A percentile compares a stretch with the other conserved stretches of the same genome.
These are phyloP conservation scores for Pythium biforme DNA, from an alignment of 352 stramenopile species.

Conservation along the genomic window DNA sequence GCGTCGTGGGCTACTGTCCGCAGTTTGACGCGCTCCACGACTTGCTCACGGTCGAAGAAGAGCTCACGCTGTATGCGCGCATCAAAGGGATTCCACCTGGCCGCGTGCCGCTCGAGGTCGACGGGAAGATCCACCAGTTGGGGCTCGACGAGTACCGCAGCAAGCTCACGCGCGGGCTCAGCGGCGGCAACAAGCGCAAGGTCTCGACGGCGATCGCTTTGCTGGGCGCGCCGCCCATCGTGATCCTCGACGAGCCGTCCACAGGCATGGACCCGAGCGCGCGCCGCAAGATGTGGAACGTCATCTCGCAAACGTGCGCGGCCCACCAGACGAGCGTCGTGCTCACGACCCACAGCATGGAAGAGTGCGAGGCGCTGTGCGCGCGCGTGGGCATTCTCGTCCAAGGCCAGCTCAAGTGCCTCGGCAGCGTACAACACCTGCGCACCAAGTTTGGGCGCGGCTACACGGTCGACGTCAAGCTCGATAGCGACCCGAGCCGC, in stretches of 20 bases:
- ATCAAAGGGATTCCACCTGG: constrained; percentile 75
- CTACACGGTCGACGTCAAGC: constrained; percentile 77
- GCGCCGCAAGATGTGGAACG: constrained; percentile 90
- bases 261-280: constrained; percentile 93
- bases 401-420: constrained; percentile 32
- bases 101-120: constrained; percentile 39
- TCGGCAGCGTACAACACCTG: constrained; percentile 82
- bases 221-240: constrained; percentile 90
- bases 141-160: constrained; percentile 47
- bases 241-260: constrained; percentile 96
- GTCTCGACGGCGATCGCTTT: constrained; percentile 94
- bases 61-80: constrained; percentile 88
- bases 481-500: constrained; percentile 37
- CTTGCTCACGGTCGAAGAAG: constrained; percentile 90
- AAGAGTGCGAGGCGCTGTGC: constrained; percentile 41
- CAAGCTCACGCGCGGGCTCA: constrained; percentile 45
- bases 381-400: constrained; percentile 39
- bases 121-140: constrained; percentile 59
- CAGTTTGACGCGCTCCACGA: constrained; percentile 95
- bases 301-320: constrained; percentile 71
- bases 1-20: constrained; percentile 86
- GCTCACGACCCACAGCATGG: constrained; percentile 44
- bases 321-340: constrained; percentile 31
- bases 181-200: constrained; percentile 95
- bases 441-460: constrained; percentile 91